Base-by-base conservation (phyloP, 495 filamentous ascomycete species). In the Penicillium bovifimosum region DNA sequence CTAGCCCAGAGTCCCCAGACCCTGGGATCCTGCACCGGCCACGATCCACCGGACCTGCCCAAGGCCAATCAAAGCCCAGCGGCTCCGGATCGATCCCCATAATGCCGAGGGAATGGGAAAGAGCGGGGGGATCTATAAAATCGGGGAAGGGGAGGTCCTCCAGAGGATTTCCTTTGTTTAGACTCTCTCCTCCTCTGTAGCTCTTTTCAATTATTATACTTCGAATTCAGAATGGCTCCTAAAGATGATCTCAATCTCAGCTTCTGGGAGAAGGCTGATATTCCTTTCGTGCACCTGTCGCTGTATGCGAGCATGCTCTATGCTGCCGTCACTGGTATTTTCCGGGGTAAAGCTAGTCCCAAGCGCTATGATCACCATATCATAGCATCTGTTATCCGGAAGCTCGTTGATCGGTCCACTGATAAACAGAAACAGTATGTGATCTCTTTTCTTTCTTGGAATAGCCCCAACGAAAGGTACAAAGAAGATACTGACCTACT, bases 251-350 rank as follows among this genome's bases (percentile, higher is more conserved):
- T 62, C 60, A 38, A 63, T 43, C 41, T 77, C 24, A 63, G 68
- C 14, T 48, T 73, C 29, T 67, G 67, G 70, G 74, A 77, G 51
- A 71, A 62, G 41, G 55, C 49, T 11, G 65, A 68, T 28, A 35
- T 69, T 6, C 50, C 65, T 20, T 50, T 65, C 20, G 50, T 42
- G 11, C 50, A 63, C 9, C 24, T 72, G 7, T 54, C 56, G 6
- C 9, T 66, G 9, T 24, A 60, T 2, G 60, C 54, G 17, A 46
- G 52, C n/a, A 45, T 49, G 13, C 40, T 76, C 7, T 66, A 63
- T 34, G 62, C 55, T 20, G 48, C 60, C 39, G 44, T 77, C 33
- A 66, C 64, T 1, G 75, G 65, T 5, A 44, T 63, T 0, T 76
- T 77, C 40, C 66, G 74, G 9, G 69, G 73, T 7, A 58, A 68